Conservation (phyloP, 2,329 filamentous ascomycete genomes). For the Calonectria pseudoreteaudii region DNA sequence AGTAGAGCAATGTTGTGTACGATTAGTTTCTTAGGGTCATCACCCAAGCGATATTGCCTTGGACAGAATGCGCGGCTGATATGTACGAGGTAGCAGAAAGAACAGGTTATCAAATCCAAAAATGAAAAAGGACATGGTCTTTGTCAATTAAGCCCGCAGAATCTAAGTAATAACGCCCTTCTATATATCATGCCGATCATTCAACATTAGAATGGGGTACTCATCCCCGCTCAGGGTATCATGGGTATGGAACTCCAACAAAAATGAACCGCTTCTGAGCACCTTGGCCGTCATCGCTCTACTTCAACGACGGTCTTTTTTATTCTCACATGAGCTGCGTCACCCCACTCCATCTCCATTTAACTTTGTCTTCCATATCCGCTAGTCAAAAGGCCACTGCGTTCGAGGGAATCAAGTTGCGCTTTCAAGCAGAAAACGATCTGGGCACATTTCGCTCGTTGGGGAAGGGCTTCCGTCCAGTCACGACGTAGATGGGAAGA, state of each 20-base stretch:
- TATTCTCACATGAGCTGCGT: neutral
- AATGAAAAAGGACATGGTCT: slow-evolving; percentile 2
- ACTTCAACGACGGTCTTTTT: neutral
- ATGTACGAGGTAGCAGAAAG: neutral
- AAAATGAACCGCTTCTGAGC: slow-evolving; percentile 23
- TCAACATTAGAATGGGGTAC: slow-evolving; percentile 33
- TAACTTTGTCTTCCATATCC: neutral
- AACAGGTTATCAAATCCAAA: neutral
- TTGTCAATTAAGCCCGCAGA: slow-evolving; percentile 10
- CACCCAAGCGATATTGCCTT: neutral
- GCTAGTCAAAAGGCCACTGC: neutral
- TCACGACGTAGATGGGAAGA: slow-evolving; percentile 61
- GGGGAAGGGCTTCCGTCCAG: slow-evolving; percentile 61
- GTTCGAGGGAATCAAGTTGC: neutral
- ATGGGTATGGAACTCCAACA: slow-evolving; percentile 32
- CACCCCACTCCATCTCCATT: neutral
- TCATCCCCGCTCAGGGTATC: slow-evolving; percentile 40
- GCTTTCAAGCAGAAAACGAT: slow-evolving; percentile 22
- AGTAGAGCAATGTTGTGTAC: neutral
- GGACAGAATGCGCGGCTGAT: too few relatives aligned
- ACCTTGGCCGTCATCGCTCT: neutral
- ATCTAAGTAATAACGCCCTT: slow-evolving; percentile 26
- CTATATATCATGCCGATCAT: slow-evolving; percentile 39
- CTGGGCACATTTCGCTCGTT: slow-evolving; percentile 42
- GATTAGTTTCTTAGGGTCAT: neutral